Conservation (phyloP, 2,329 filamentous ascomycete genomes). For the Arthroderma sp. region DNA sequence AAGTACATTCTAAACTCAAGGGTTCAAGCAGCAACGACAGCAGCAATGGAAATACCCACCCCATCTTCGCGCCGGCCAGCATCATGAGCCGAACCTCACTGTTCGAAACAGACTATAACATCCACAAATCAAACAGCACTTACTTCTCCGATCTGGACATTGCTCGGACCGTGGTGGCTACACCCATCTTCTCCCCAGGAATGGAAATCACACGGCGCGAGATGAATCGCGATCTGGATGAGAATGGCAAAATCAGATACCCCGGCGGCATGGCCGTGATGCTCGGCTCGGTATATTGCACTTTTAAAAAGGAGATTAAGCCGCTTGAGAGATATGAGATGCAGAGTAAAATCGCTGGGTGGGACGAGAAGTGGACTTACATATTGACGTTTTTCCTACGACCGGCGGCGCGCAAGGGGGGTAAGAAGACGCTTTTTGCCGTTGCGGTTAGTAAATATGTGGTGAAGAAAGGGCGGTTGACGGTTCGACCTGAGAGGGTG, state of each 20-base stretch:
- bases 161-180: constrained; percentile 66
- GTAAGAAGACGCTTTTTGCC: constrained; percentile 53
- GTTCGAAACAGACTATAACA: constrained; percentile 74
- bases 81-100: constrained; percentile 53
- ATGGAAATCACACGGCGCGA: constrained; percentile 38
- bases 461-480: constrained; percentile 68
- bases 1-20: constrained; percentile 29
- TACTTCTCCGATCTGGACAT: constrained; percentile 83
- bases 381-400: constrained; percentile 60
- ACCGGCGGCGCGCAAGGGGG: constrained; percentile 31
- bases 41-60: constrained; percentile 33
- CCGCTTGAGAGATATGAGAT: constrained; percentile 59
- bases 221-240: constrained; percentile 38
- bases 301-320: constrained; percentile 60
- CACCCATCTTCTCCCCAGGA: constrained; percentile 50
- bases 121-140: constrained; percentile 72
- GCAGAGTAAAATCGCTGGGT: constrained; percentile 55
- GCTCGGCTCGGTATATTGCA: constrained; percentile 60
- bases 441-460: constrained; percentile 69
- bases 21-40: constrained; percentile 18
- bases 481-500: constrained; percentile 67
- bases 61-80: constrained; percentile 61
- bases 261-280: constrained; percentile 45
- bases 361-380: constrained; percentile 76
- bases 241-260: constrained; percentile 33